Evolutionary conservation across 2,329 filamentous ascomycete species (phyloP).

Genomic region (Pseudocercospora cruenta): DNA sequence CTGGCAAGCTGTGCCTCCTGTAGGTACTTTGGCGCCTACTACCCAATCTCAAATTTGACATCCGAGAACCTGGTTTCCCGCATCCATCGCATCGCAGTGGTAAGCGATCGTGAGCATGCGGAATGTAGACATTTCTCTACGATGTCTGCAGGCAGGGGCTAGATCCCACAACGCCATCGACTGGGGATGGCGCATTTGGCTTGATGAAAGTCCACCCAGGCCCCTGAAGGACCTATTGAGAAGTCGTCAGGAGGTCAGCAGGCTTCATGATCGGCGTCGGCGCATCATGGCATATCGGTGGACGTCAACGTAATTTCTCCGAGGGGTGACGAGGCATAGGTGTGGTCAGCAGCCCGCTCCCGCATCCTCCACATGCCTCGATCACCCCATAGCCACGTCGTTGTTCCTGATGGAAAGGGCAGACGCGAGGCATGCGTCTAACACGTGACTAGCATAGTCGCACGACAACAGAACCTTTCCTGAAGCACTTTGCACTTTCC

Average conservation of each 20-base stretch:
- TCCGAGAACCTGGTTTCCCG: conserved; percentile 17
- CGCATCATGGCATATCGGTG: not conserved
- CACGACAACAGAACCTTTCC: not conserved
- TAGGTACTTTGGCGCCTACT: not conserved
- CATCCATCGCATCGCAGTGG: conserved; percentile 14
- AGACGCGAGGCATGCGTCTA: not conserved
- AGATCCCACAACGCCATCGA: not conserved
- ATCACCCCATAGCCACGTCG: not conserved
- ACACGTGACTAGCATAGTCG: not conserved
- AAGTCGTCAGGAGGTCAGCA: not conserved
- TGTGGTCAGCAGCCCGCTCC: not conserved
- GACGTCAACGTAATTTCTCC: not conserved
- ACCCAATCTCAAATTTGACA: conserved; percentile 8
- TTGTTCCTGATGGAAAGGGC: not conserved
- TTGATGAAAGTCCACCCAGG: not conserved
- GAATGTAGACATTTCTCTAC: not conserved
- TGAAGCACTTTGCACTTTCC: not conserved
- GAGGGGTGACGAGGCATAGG: not conserved
- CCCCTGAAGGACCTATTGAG: not conserved
- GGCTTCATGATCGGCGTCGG: not conserved
- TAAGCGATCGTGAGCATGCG: conserved; percentile 3
- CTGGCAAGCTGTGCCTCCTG: conserved; percentile 3
- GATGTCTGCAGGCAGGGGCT: not conserved
- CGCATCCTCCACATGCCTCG: not conserved
- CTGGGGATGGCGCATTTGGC: not conserved